Evolutionary conservation across 306 rosid genomes (phyloP), one percentile per base, ranked within the genome.

Genomic region (Lathyrus sativus): DNA sequence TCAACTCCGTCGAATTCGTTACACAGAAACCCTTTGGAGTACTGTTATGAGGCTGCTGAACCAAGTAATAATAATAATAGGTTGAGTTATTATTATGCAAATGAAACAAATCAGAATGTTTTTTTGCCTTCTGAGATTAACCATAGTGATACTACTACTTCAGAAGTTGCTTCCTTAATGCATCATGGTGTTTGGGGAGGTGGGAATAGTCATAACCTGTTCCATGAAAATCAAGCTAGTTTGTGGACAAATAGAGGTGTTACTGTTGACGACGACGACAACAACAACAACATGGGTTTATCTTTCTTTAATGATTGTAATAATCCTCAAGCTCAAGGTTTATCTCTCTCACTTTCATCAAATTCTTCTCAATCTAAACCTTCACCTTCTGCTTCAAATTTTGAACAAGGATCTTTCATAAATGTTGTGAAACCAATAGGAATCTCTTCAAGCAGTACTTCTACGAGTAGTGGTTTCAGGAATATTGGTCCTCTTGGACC

Each of bases 401-500:
- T 78, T 63, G 83, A 77, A 53, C 78, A 77, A 12, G 75, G 79
- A 6, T 35, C 71, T 35, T 76, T 33, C 8, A 0, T 50, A 45
- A 76, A 72, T 76, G 85, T 82, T 9, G 85, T 81, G 13, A 85
- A 78, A 63, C 74, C 39, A 35, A 35, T 35, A 1, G 39, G 39
- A 35, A 7, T 35, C 2, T 35, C 39, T 35, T 7, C 39, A 35
- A 7, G 7, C 39, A 35, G 9, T 35, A 57, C 19, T 28, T 10
- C n/a, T 9, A 51, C 7, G 5, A 28, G 35, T 54, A 17, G 44
- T 55, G 13, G 41, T 64, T 79, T 68, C 33, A 44, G 91, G 37
- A 84, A 56, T 65, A 76, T 85, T 2, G 99, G 97, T 0, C 99
- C 99, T 1, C 90, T 93, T 4, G 99, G 99, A 22, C 99, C 99